Evolutionary conservation across 2,329 filamentous ascomycete genomes (phyloP), one percentile per base, ranked within the genome.

Genomic region (Pseudonectria buxi): DNA sequence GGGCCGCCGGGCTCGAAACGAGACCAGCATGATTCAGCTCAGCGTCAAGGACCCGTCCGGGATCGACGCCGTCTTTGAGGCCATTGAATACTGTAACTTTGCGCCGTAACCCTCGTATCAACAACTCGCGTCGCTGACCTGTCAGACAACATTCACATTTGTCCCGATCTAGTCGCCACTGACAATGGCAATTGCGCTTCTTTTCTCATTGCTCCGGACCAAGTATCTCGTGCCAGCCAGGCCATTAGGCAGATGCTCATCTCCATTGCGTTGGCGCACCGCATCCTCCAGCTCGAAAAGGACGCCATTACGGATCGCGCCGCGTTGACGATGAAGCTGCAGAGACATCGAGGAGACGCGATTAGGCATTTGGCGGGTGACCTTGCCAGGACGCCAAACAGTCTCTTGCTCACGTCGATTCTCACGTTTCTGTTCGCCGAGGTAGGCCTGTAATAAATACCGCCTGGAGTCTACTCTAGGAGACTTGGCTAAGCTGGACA

Each of bases 81-180:
- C 38, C 14, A 35, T 39, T 18, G 32, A 37, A 12, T 39, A 45
- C 18, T 42, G 44, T 45, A 40, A 30, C 29, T 30, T 18, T 18
- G 14, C 26, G 10, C 5, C 4, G 36, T 24, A 14, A 9, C 4
- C 14, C 15, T 16, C 12, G 10, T 35, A n/a, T n/a, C 9, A 27
- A 18, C 6, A 5, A 18, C 14, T 33, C 13, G n/a, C 22, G 18
- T 39, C 13, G 16, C 25, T 10, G 11, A 24, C 9, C 16, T 15
- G 22, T 3, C 10, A 50, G 45, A 46, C 18, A 50, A 50, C 28
- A 22, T 24, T 13, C 27, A 37, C 25, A 40, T 50, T 15, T 47
- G 43, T 14, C 45, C 47, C 24, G 45, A 50, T 30, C n/a, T 46
- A 33, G 34, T 44, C 18, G 45, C 42, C 14, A 34, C 33, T 11